phyloP scores from a whole-genome alignment of 345 rosid species.

The Aquilaria sinensis region DNA sequence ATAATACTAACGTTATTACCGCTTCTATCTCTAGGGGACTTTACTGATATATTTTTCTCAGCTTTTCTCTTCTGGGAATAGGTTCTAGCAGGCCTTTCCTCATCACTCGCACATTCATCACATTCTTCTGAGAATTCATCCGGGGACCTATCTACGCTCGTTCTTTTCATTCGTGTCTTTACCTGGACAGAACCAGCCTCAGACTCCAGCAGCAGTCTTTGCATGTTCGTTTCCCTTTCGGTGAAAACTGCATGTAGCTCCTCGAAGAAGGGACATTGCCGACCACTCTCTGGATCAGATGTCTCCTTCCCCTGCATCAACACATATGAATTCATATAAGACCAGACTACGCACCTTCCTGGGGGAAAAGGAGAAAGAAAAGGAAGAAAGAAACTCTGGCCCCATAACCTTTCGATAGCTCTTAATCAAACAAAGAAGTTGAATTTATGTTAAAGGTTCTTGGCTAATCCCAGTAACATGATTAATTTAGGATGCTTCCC shows the following conservation, averaged over 20 bases:
- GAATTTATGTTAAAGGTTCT: no score
- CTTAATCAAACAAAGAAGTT: no score
- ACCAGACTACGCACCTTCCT: no score
- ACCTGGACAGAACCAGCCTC: constrained; percentile 26
- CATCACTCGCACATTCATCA: constrained; percentile 24
- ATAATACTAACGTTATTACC: constrained; percentile 8
- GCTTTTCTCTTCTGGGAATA: constrained; percentile 38
- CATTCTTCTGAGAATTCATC: constrained; percentile 35
- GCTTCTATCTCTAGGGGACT: constrained; percentile 18
- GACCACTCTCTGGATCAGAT: constrained; percentile 38
- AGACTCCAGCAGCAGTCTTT: constrained; percentile 27
- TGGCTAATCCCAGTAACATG: no score
- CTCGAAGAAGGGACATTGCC: constrained; percentile 46
- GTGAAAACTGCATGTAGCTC: constrained; percentile 42
- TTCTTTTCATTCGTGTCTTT: constrained; percentile 31
- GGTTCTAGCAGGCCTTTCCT: constrained; percentile 23
- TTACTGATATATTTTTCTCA: constrained; percentile 14
- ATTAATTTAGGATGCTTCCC: no score
- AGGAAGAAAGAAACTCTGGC: no score
- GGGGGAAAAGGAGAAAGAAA: no score
- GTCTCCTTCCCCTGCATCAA: constrained; percentile 50
- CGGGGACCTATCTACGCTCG: constrained; percentile 18
- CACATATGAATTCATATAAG: no score
- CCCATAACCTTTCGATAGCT: no score
- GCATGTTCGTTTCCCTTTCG: constrained; percentile 39